Percentiles rank a stretch among this genome's conserved stretches.
phyloP scores from a whole-genome alignment of 2,329 filamentous ascomycete genomes.

The Cyanodermella asteris region DNA sequence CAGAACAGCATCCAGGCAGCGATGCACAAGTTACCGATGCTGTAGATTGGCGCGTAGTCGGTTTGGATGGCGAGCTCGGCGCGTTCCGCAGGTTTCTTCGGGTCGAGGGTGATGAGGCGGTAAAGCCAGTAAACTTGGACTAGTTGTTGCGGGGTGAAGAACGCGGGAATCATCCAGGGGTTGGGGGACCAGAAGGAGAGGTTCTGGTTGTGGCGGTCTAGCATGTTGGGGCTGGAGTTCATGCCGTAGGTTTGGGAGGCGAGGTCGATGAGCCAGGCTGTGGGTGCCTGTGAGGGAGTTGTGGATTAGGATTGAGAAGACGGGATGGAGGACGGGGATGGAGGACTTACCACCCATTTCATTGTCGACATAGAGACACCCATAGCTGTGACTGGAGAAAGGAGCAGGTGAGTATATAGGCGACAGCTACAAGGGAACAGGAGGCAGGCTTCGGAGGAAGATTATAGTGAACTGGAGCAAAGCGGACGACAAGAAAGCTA shows the following conservation, averaged over 20 bases:
- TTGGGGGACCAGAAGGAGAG: conserved; percentile 37
- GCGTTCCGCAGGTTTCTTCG: conserved; percentile 15
- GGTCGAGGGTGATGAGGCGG: conserved; percentile 28
- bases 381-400: no score
- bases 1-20: conserved; percentile 41
- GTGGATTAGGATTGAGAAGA: background rate
- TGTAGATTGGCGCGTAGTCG: conserved; percentile 33
- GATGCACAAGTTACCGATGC: conserved; percentile 35
- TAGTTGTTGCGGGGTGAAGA: conserved; percentile 40
- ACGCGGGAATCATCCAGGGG: conserved; percentile 35
- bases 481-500: no score
- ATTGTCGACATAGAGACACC: conserved; percentile 31
- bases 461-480: no score
- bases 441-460: no score
- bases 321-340: background rate
- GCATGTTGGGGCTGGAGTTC: conserved; percentile 34
- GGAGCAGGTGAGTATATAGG: no score
- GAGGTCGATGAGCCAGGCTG: conserved; percentile 34
- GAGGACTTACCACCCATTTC: conserved; percentile 19
- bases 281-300: conserved; percentile 18
- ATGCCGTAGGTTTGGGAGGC: conserved; percentile 38
- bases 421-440: no score
- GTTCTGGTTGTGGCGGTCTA: conserved; percentile 35
- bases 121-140: conserved; percentile 37
- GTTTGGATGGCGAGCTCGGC: conserved; percentile 18